These are phyloP conservation scores for Leccinum incarnatum DNA, from an alignment of 768 basidiomycete species.

Conservation along the genomic window DNA sequence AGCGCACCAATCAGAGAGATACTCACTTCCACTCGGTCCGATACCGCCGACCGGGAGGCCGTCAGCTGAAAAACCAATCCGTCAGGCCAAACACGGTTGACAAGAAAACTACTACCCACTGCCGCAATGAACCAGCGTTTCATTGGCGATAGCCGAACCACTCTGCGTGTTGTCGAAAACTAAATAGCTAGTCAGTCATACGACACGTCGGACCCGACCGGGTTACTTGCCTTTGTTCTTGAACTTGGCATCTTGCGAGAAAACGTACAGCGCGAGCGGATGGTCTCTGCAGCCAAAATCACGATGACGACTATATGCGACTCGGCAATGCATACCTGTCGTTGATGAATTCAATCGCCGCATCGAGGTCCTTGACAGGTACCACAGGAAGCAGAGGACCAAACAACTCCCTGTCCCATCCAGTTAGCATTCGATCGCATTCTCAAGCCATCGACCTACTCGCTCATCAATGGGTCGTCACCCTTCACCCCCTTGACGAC, in stretches of 20 bases:
- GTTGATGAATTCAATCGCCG: slow-evolving; percentile 69
- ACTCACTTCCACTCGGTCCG: slow-evolving; percentile 70
- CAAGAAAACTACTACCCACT: slow-evolving; percentile 35
- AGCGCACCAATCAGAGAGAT: neutral
- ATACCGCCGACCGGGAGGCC: slow-evolving; percentile 75
- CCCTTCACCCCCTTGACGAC: slow-evolving; percentile 59
- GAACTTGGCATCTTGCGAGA: slow-evolving; percentile 57
- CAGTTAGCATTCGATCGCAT: neutral
- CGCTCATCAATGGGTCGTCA: slow-evolving; percentile 74
- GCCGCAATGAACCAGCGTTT: slow-evolving; percentile 58
- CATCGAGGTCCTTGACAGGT: slow-evolving; percentile 64
- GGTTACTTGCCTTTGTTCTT: slow-evolving; percentile 55
- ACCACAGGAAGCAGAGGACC: slow-evolving; percentile 79
- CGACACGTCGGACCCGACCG: slow-evolving; percentile 10
- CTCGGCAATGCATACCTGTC: slow-evolving; percentile 39
- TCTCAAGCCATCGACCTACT: slow-evolving; percentile 44
- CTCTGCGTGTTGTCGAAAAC: slow-evolving; percentile 71
- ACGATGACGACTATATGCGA: neutral
- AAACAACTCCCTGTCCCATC: slow-evolving; percentile 65
- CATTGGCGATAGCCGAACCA: slow-evolving; percentile 72
- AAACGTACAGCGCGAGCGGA: slow-evolving; percentile 77
- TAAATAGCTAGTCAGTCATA: slow-evolving; percentile 23
- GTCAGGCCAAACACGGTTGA: neutral
- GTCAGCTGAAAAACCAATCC: slow-evolving; percentile 36
- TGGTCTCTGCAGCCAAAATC: slow-evolving; percentile 48